These are phyloP conservation scores for Populus tremula DNA, from an alignment of 345 rosid species.

Conservation along the genomic window DNA sequence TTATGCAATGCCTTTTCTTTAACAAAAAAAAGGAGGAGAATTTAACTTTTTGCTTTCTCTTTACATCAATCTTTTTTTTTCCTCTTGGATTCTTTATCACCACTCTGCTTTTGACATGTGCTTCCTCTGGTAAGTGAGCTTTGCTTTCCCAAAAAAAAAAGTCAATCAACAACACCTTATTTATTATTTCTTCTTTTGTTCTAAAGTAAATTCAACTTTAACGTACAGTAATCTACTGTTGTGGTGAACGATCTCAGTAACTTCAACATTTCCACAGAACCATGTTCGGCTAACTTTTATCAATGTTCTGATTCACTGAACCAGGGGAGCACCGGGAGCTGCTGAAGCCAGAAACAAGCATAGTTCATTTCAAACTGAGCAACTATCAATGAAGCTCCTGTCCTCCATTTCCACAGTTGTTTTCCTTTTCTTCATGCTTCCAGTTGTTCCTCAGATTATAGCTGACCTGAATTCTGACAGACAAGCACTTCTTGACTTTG, in stretches of 20 bases:
- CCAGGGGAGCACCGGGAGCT: neutral
- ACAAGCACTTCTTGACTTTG: constrained; percentile 57
- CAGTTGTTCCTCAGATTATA: constrained; percentile 9
- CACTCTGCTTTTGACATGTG: constrained; percentile 20
- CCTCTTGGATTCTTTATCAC: constrained; percentile 32
- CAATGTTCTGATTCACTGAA: neutral
- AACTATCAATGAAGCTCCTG: constrained; percentile 29
- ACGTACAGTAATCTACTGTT: neutral
- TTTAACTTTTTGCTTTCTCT: constrained; percentile 30
- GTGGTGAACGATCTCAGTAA: neutral
- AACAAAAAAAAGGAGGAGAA: constrained; percentile 17
- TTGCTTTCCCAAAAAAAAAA: constrained; percentile 7
- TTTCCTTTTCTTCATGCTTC: constrained; percentile 24
- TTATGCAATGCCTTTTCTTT: constrained; percentile 15
- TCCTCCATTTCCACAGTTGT: constrained; percentile 17
- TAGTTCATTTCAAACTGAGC: neutral
- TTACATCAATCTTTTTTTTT: constrained; percentile 16
- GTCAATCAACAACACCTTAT: constrained; percentile 5
- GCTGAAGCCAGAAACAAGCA: constrained; percentile 1
- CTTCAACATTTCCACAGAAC: neutral
- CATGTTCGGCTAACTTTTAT: neutral
- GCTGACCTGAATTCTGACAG: constrained; percentile 50
- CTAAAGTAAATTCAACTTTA: neutral
- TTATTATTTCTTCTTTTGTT: neutral
- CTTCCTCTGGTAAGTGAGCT: neutral